Evolutionary conservation across 2,329 filamentous ascomycete species (phyloP).

Genomic region (Cordyceps javanica): DNA sequence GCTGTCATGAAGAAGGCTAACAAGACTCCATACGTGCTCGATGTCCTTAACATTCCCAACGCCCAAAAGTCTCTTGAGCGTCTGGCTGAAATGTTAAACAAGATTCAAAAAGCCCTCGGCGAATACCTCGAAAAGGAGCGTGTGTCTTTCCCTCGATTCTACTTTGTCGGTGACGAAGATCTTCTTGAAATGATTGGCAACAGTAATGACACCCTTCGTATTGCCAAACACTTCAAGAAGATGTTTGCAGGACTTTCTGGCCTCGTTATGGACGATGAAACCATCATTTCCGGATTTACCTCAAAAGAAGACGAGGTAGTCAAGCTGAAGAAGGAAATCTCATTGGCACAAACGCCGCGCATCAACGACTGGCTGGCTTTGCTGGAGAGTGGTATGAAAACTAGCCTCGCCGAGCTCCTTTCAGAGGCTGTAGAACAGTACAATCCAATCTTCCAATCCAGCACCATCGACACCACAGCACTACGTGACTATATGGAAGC

Average conservation of each 20-base stretch:
- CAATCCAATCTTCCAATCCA: slow-evolving; percentile 66
- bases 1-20: slow-evolving; percentile 99
- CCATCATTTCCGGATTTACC: slow-evolving; percentile 82
- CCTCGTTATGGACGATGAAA: slow-evolving; percentile 83
- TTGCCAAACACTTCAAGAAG: slow-evolving; percentile 98
- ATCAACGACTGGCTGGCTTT: slow-evolving; percentile 99
- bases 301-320: slow-evolving; percentile 94
- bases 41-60: slow-evolving; percentile 91
- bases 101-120: slow-evolving; percentile 97
- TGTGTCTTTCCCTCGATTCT: slow-evolving; percentile 96
- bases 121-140: slow-evolving; percentile 98
- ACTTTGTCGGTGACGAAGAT: slow-evolving; percentile 98
- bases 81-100: slow-evolving; percentile 93
- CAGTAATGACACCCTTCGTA: slow-evolving; percentile 92
- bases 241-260: slow-evolving; percentile 98
- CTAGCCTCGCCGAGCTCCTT: slow-evolving; percentile 83
- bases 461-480: slow-evolving; percentile 61
- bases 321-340: slow-evolving; percentile 82
- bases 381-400: slow-evolving; percentile 88
- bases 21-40: slow-evolving; percentile 90
- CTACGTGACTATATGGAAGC: slow-evolving; percentile 75
- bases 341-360: slow-evolving; percentile 83
- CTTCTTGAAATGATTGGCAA: slow-evolving; percentile 98
- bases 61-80: slow-evolving; percentile 95
- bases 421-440: slow-evolving; percentile 82